Conservation (phyloP, 148 eudicot genomes). For the Rhododendron molle region DNA sequence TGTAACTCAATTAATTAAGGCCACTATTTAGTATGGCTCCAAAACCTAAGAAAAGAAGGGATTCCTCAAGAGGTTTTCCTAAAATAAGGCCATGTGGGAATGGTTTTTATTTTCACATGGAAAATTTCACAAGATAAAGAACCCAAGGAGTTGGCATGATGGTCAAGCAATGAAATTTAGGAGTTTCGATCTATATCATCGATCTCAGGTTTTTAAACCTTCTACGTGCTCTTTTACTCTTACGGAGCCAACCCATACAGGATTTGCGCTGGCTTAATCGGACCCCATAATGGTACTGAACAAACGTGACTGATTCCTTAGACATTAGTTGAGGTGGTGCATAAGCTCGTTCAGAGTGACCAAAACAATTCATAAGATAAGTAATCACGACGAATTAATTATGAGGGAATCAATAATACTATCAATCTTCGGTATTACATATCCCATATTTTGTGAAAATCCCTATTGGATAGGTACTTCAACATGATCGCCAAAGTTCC, state of each 20-base stretch:
- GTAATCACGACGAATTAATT: not conserved
- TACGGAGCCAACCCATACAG: not conserved
- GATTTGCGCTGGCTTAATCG: not conserved
- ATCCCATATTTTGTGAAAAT: not conserved
- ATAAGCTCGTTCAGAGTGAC: not conserved
- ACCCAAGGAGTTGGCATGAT: not conserved
- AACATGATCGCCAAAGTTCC: not conserved
- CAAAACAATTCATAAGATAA: not conserved
- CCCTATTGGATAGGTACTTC: not conserved
- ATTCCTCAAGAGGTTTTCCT: not conserved
- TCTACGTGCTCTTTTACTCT: not conserved
- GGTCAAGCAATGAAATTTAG: not conserved
- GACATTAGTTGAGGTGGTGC: not conserved
- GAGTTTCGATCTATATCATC: not conserved
- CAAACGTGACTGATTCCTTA: not conserved
- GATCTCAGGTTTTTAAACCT: not conserved
- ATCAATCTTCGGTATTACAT: not conserved
- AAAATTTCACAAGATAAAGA: too few relatives aligned
- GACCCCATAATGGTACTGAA: too few relatives aligned
- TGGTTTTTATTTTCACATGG: not conserved
- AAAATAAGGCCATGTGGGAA: not conserved
- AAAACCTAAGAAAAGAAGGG: not conserved
- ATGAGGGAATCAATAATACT: not conserved
- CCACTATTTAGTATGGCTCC: not conserved
- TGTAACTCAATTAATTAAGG: not conserved